phyloP scores from a whole-genome alignment of 768 basidiomycete genomes.

The Tylopilus plumbeoviolaceoides region DNA sequence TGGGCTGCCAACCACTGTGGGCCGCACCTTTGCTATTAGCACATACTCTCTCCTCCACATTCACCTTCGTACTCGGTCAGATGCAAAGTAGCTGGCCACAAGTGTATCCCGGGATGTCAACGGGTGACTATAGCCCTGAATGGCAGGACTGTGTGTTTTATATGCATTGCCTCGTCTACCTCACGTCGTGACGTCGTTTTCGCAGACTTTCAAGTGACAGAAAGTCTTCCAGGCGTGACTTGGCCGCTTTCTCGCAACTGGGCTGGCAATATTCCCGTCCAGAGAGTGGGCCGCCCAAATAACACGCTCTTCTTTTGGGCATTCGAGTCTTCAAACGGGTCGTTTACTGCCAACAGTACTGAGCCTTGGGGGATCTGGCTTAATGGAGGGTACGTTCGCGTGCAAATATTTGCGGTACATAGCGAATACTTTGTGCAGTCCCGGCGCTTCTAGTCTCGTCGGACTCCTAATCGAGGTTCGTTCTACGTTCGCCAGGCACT shows the following conservation, averaged over 20 bases:
- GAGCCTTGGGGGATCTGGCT: constrained; percentile 73
- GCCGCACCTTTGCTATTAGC: neutral
- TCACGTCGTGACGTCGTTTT: neutral
- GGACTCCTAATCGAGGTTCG: constrained; percentile 61
- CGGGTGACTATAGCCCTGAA: neutral
- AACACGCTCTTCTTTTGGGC: no score
- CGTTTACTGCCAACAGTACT: constrained; percentile 40
- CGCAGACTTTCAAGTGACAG: constrained; percentile 57
- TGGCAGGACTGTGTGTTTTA: constrained; percentile 43
- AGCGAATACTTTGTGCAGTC: constrained; percentile 32
- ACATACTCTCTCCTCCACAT: neutral
- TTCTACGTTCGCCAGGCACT: neutral
- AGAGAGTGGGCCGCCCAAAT: no score
- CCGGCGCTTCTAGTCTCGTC: constrained; percentile 63
- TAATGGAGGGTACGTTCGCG: constrained; percentile 56
- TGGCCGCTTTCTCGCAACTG: no score
- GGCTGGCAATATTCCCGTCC: no score
- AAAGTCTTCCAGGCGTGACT: constrained; percentile 53
- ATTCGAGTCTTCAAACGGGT: constrained; percentile 53
- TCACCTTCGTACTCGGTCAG: neutral
- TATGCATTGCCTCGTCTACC: neutral
- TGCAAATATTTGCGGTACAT: neutral
- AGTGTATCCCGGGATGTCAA: neutral
- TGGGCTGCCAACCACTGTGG: neutral
- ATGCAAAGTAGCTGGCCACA: neutral